Conservation (phyloP, 2,329 filamentous ascomycete genomes). For the Metarhizium robertsii region DNA sequence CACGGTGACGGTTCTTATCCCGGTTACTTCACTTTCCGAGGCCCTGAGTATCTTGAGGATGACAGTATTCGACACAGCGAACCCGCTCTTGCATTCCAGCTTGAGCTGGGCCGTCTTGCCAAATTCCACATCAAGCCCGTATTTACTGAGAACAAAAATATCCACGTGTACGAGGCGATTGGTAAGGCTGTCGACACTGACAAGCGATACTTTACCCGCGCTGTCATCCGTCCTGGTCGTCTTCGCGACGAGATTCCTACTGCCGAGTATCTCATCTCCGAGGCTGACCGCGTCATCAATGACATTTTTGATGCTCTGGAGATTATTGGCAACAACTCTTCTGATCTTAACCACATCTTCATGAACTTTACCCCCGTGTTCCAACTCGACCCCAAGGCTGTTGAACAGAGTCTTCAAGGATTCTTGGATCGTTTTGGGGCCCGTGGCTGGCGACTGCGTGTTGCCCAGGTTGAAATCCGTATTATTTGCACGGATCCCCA, state of each 20-base stretch:
- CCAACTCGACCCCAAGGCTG: slow-evolving; percentile 79
- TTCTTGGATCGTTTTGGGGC: slow-evolving; percentile 96
- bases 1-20: slow-evolving; percentile 91
- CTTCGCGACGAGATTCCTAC: slow-evolving; percentile 96
- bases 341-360: slow-evolving; percentile 99
- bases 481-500: slow-evolving; percentile 91
- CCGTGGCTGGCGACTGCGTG: slow-evolving; percentile 90
- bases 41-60: slow-evolving; percentile 81
- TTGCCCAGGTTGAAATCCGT: slow-evolving; percentile 94
- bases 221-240: slow-evolving; percentile 86
- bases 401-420: slow-evolving; percentile 85
- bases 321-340: slow-evolving; percentile 98
- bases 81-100: slow-evolving; percentile 94
- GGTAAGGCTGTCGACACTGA: slow-evolving; percentile 93
- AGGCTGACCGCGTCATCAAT: slow-evolving; percentile 92
- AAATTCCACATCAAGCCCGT: slow-evolving; percentile 98
- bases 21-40: slow-evolving; percentile 97
- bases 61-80: slow-evolving; percentile 95
- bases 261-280: slow-evolving; percentile 95
- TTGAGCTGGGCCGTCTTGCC: slow-evolving; percentile 84
- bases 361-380: slow-evolving; percentile 99
- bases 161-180: slow-evolving; percentile 95
- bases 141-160: slow-evolving; percentile 98
- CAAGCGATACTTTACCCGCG: slow-evolving; percentile 97
- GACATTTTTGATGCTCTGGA: slow-evolving; percentile 96